Conservation (phyloP, 176 grass and related monocot species). For the Musa acuminata region DNA sequence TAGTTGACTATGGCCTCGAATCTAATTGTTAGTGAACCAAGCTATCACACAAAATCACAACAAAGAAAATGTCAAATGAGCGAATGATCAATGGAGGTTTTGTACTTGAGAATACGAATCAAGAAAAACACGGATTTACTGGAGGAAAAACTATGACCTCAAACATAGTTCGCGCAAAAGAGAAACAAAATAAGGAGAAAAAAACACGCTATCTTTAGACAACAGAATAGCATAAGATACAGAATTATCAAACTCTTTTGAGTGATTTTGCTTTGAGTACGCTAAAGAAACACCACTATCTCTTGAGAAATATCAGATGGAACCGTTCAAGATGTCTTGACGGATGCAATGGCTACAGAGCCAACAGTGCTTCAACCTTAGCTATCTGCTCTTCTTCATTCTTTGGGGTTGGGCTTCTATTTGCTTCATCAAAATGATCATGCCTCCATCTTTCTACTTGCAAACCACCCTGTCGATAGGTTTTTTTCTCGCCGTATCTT, state of each 20-base stretch:
- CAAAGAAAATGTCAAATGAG: too few relatives aligned
- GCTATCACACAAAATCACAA: too few relatives aligned
- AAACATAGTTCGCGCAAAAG: background rate
- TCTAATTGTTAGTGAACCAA: too few relatives aligned
- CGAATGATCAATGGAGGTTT: too few relatives aligned
- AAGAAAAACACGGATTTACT: too few relatives aligned
- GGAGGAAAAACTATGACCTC: too few relatives aligned
- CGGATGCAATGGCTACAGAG: slow-evolving; percentile 27
- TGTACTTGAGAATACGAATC: too few relatives aligned
- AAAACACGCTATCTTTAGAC: background rate
- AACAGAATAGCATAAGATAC: background rate
- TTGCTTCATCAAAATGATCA: slow-evolving; percentile 80
- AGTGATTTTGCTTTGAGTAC: background rate
- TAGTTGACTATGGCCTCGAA: too few relatives aligned
- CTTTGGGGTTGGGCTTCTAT: slow-evolving; percentile 48
- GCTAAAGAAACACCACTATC: background rate
- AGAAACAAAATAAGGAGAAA: background rate
- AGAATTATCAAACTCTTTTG: background rate
- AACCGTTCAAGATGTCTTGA: background rate
- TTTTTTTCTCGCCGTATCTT: slow-evolving; percentile 25
- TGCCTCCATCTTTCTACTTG: slow-evolving; percentile 85
- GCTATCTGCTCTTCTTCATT: slow-evolving; percentile 93
- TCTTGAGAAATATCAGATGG: background rate
- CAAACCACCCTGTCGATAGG: slow-evolving; percentile 26
- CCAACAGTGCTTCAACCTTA: slow-evolving; percentile 75